phyloP scores from a whole-genome alignment of 345 rosid genomes.

The Eucalyptus marginata region DNA sequence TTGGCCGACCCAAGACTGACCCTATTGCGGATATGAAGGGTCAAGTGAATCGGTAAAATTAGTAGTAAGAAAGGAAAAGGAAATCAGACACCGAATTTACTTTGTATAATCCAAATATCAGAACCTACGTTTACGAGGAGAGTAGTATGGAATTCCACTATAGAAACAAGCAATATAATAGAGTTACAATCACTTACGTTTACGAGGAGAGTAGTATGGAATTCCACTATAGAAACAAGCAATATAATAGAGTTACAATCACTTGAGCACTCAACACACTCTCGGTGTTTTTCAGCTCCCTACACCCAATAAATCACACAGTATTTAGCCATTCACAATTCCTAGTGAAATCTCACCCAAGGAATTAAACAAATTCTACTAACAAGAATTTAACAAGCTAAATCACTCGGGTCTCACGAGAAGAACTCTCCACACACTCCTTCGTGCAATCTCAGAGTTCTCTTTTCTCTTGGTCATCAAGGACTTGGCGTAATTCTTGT shows the following conservation, averaged over 20 bases:
- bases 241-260: too few relatives aligned
- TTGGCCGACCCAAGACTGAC: too few relatives aligned
- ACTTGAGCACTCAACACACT: too few relatives aligned
- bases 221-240: rapidly evolving
- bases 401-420: rapidly evolving
- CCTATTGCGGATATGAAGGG: rapidly evolving
- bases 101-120: rapidly evolving
- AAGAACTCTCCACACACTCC: too few relatives aligned
- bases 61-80: rapidly evolving
- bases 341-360: rapidly evolving
- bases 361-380: too few relatives aligned
- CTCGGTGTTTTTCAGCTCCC: rapidly evolving
- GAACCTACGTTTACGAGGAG: rapidly evolving
- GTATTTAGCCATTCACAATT: rapidly evolving
- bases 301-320: too few relatives aligned
- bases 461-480: too few relatives aligned
- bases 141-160: rapidly evolving
- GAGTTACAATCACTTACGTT: rapidly evolving
- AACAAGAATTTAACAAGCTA: rapidly evolving
- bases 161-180: rapidly evolving
- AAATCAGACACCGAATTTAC: rapidly evolving
- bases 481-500: too few relatives aligned
- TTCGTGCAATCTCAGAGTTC: too few relatives aligned
- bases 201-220: rapidly evolving
- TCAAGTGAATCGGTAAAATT: too few relatives aligned